These are phyloP conservation scores for Microdochium bolleyi DNA, from an alignment of 2,329 filamentous ascomycete species.

Conservation along the genomic window DNA sequence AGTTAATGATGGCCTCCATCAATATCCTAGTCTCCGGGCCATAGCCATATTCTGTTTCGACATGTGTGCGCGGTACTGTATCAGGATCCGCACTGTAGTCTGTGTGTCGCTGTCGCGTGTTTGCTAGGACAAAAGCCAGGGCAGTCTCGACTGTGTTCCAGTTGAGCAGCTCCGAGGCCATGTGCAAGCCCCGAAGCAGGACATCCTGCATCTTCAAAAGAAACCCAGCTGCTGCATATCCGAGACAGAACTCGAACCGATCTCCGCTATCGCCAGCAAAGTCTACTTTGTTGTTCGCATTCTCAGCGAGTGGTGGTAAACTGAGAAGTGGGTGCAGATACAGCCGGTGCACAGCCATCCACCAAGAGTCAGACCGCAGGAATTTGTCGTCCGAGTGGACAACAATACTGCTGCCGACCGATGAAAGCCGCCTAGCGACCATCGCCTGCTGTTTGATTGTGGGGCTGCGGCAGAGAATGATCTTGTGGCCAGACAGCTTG, in stretches of 20 bases:
- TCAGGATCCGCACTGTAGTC: conserved; percentile 12
- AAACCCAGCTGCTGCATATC: conserved; percentile 56
- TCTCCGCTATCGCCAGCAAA: conserved; percentile 31
- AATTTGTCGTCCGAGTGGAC: conserved; percentile 44
- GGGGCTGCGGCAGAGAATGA: conserved; percentile 47
- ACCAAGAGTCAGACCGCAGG: conserved; percentile 47
- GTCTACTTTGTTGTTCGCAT: conserved; percentile 14
- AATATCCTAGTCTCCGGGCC: conserved; percentile 47
- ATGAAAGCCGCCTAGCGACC: conserved; percentile 18
- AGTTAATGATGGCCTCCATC: conserved; percentile 47
- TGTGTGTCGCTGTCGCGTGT: conserved; percentile 20
- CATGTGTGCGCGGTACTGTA: conserved; percentile 3
- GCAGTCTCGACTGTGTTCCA: conserved; percentile 57
- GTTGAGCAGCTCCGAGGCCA: conserved; percentile 47
- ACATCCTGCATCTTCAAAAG: conserved; percentile 48
- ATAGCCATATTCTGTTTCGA: conserved; percentile 33
- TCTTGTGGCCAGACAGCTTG: conserved; percentile 43
- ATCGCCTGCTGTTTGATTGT: conserved; percentile 22
- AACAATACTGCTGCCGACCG: conserved; percentile 25
- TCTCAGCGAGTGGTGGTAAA: conserved; percentile 18
- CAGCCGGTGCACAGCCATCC: conserved; percentile 46
- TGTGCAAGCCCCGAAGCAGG: conserved; percentile 47
- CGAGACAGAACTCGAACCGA: conserved; percentile 48
- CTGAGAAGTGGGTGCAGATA: conserved; percentile 45
- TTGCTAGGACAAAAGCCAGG: conserved; percentile 48